Base-by-base conservation (phyloP, 2,329 filamentous ascomycete species). In the Xylaria sp. region DNA sequence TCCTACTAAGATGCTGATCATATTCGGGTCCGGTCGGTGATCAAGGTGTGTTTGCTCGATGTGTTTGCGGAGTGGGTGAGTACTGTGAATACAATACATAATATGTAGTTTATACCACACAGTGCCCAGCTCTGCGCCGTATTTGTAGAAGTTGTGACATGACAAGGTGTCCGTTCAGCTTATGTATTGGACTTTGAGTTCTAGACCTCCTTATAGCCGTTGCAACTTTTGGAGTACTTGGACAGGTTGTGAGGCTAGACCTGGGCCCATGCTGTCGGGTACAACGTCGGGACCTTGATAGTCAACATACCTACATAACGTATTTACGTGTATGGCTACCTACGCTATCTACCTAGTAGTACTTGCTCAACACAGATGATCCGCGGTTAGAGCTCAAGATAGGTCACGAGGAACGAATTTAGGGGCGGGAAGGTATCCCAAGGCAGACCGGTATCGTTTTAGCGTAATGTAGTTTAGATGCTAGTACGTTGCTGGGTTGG, bases 211-310 rank as follows among this genome's bases (percentile, higher is more conserved):
- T 37, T n/a, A 9, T 8, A 47, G 19, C 52, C n/a, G 25, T 56
- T 37, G 23, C 19, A 42, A 19, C 31, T 60, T 12, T 25, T 17
- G 33, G 43, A 46, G 8, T 31, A 31, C 9, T n/a, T 46, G 19
- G 17, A 19, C 28, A 46, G 60, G 17, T 55, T 31, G 17, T 57
- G 57, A 64, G 61, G 61, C 57, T 64, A 47, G 60, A 40, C 19
- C 43, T 31, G 53, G 57, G 61, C 58, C 61, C 61, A 40, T 61
- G 43, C 42, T 58, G 61, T 61, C 61, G 61, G 61, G 61, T 61
- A 37, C 57, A 25, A 33, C 31, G 5, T 51, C 47, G 31, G 47
- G 47, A 14, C 19, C 35, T 37, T 31, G 15, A 31, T 35, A 52
- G 12, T 21, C 15, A n/a, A n/a, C n/a, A n/a, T n/a, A n/a, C n/a